Conservation (phyloP, 805 yeast species). For the Sugiyamaella americana region DNA sequence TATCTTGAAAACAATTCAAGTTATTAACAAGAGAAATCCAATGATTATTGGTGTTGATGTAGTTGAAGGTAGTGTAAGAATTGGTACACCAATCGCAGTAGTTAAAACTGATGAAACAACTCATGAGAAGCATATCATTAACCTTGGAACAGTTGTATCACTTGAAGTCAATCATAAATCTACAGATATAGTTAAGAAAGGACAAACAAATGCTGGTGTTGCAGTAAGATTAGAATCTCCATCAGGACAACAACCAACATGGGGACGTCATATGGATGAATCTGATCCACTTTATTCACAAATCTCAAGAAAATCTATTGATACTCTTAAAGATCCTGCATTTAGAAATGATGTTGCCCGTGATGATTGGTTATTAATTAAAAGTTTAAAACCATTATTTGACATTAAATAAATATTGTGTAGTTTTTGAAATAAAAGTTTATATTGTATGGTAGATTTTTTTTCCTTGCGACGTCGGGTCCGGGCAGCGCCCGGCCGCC, state of each 20-base stretch:
- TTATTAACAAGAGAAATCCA: conserved; percentile 97
- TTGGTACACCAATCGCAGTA: conserved; percentile 94
- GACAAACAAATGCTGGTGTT: conserved; percentile 96
- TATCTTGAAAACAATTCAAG: conserved; percentile 88
- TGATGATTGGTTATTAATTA: conserved; percentile 91
- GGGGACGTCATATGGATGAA: conserved; percentile 99
- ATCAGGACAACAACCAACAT: conserved; percentile 80
- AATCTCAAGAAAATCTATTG: conserved; percentile 83
- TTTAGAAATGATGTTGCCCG: conserved; percentile 91
- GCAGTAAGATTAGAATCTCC: conserved; percentile 91
- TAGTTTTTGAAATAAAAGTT: neutral
- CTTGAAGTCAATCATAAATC: conserved; percentile 94
- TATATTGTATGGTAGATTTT: too few relatives aligned
- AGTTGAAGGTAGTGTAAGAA: conserved; percentile 76
- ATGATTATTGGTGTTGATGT: conserved; percentile 99
- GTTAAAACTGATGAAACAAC: conserved; percentile 86
- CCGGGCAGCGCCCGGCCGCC: too few relatives aligned
- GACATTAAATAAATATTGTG: conserved; percentile 54
- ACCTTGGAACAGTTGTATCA: conserved; percentile 83
- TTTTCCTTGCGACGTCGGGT: too few relatives aligned
- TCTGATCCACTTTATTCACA: conserved; percentile 84
- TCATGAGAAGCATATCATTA: conserved; percentile 59
- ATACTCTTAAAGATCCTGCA: conserved; percentile 96
- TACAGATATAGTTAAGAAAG: conserved; percentile 73
- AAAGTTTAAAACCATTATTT: conserved; percentile 80